phyloP scores from a whole-genome alignment of 352 stramenopile species.

The Albugo candida region DNA sequence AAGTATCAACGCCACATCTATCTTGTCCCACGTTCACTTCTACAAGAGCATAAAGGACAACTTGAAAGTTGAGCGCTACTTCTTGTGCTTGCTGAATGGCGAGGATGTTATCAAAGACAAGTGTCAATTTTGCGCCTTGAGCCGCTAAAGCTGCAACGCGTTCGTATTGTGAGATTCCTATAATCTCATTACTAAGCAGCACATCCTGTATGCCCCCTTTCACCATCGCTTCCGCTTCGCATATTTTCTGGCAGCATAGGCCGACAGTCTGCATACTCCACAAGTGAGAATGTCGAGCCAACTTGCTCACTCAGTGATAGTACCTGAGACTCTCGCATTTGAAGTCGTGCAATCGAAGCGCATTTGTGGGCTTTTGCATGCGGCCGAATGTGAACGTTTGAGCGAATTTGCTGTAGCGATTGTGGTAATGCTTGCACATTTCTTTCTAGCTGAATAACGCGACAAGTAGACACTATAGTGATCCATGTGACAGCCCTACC shows the following conservation, averaged over 20 bases:
- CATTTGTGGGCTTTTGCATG: slow-evolving; percentile 63
- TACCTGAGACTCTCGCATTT: slow-evolving; percentile 23
- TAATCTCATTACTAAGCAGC: slow-evolving; percentile 52
- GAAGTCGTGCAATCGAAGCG: slow-evolving; percentile 22
- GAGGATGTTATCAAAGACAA: slow-evolving; percentile 36
- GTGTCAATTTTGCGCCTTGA: slow-evolving; percentile 13
- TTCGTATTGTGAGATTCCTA: slow-evolving; percentile 18
- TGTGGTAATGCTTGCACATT: slow-evolving; percentile 23
- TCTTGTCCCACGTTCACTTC: slow-evolving; percentile 61
- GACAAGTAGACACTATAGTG: background rate
- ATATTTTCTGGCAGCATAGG: slow-evolving; percentile 50
- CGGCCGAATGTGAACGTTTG: slow-evolving; percentile 26
- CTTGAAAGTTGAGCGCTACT: slow-evolving; percentile 7
- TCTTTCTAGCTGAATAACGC: slow-evolving; percentile 22
- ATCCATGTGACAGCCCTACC: slow-evolving; percentile 4
- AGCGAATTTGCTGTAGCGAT: slow-evolving; percentile 11
- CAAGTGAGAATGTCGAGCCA: background rate
- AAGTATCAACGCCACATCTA: slow-evolving; percentile 39
- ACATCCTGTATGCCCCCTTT: slow-evolving; percentile 20
- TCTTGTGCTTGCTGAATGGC: slow-evolving; percentile 19
- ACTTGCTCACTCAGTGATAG: background rate
- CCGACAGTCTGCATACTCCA: slow-evolving; percentile 12
- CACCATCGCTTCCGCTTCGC: slow-evolving; percentile 46
- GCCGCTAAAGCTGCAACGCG: slow-evolving; percentile 27
- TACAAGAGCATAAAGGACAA: slow-evolving; percentile 34